Evolutionary conservation across 768 basidiomycete species (phyloP).

Genomic region (Phylloporus sp.): DNA sequence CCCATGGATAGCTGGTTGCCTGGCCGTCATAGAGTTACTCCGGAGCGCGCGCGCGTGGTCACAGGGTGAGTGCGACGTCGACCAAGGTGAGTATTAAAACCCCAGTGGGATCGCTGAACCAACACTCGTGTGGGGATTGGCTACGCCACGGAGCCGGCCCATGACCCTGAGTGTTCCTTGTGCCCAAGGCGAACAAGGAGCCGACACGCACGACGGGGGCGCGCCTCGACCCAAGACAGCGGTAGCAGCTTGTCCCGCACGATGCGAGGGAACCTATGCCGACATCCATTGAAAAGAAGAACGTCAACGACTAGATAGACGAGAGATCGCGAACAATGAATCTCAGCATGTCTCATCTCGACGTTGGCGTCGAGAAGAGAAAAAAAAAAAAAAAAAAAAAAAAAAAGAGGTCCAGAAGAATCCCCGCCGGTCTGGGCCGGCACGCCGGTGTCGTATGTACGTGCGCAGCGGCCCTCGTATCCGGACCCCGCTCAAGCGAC

Average conservation of each 20-base stretch:
- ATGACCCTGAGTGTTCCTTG: background rate
- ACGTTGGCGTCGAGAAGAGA: background rate
- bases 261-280: background rate
- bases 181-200: background rate
- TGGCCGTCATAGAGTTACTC: background rate
- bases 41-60: background rate
- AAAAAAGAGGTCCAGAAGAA: background rate
- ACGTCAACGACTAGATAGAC: background rate
- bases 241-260: background rate
- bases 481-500: background rate
- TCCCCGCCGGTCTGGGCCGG: background rate
- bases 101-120: background rate
- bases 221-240: background rate
- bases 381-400: background rate
- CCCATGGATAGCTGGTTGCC: background rate
- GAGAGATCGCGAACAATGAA: background rate
- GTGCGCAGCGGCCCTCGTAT: background rate
- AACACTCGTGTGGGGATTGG: background rate
- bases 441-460: background rate
- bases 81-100: background rate
- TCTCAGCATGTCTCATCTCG: background rate
- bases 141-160: background rate
- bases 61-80: background rate
- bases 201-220: background rate
- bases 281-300: background rate